Conservation (phyloP, 2,329 filamentous ascomycete genomes). For the Neonectria faginata region DNA sequence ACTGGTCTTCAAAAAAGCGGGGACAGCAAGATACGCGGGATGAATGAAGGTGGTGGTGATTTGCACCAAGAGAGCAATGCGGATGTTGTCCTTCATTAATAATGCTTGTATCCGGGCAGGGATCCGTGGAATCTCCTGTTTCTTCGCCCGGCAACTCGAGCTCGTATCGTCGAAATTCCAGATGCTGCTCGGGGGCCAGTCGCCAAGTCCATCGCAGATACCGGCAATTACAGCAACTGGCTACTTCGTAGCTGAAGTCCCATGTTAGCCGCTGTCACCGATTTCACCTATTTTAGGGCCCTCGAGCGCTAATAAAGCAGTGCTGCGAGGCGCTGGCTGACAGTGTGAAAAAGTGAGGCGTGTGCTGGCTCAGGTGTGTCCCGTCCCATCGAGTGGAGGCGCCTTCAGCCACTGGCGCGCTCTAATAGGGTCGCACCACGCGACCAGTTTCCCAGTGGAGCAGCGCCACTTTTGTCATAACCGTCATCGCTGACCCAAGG, state of each 20-base stretch:
- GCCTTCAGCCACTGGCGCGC: neutral
- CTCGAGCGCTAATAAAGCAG: neutral
- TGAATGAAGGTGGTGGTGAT: neutral
- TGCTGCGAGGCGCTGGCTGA: conserved; percentile 4
- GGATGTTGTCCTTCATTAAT: neutral
- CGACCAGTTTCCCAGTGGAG: conserved; percentile 45
- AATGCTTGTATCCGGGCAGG: neutral
- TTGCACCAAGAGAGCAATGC: too few species aligned
- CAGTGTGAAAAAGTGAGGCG: neutral
- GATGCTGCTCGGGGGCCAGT: too few species aligned
- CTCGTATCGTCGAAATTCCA: too few species aligned
- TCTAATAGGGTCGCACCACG: conserved; percentile 33
- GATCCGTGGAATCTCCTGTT: neutral
- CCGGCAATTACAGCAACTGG: too few species aligned
- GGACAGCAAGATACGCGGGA: too few species aligned
- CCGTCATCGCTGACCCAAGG: neutral
- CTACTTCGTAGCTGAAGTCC: too few species aligned
- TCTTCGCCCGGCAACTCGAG: too few species aligned
- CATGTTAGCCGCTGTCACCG: neutral
- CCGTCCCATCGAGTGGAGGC: conserved; percentile 7
- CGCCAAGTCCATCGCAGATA: too few species aligned
- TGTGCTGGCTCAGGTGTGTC: conserved; percentile 5
- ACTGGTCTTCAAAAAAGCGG: too few species aligned
- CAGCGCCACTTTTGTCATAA: neutral
- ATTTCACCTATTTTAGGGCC: neutral